phyloP scores from a whole-genome alignment of 2,329 filamentous ascomycete species.

The Talaromyces rugulosus region DNA sequence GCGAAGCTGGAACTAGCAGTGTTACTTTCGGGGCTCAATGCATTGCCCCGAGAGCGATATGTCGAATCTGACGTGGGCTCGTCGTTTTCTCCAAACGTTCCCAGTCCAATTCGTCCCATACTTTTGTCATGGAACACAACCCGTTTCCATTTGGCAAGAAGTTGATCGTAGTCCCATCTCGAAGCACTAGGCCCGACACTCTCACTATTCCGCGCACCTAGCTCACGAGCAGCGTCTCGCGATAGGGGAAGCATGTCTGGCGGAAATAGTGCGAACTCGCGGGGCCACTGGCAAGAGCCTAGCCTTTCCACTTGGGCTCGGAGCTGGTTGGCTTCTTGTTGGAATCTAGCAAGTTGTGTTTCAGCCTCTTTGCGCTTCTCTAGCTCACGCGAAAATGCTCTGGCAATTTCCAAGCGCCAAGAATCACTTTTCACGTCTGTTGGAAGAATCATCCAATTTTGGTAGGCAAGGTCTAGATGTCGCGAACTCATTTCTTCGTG shows the following conservation, averaged over 20 bases:
- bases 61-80: slow-evolving; percentile 1
- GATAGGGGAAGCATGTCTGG: slow-evolving; percentile 41
- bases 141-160: slow-evolving; percentile 47
- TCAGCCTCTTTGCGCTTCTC: slow-evolving; percentile 42
- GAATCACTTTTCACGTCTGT: slow-evolving; percentile 46
- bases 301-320: slow-evolving; percentile 44
- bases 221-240: slow-evolving; percentile 33
- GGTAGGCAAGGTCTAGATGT: slow-evolving; percentile 73
- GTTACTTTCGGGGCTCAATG: slow-evolving; percentile 4
- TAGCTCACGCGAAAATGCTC: slow-evolving; percentile 43
- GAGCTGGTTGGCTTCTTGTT: slow-evolving; percentile 47
- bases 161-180: slow-evolving; percentile 46
- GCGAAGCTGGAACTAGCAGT: slow-evolving; percentile 1
- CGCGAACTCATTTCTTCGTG: slow-evolving; percentile 67
- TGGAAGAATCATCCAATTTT: slow-evolving; percentile 68
- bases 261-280: slow-evolving; percentile 46
- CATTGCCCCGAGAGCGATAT: slow-evolving; percentile 1
- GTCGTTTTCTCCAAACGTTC: slow-evolving; percentile 14
- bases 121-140: slow-evolving; percentile 43
- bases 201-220: slow-evolving; percentile 32
- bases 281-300: slow-evolving; percentile 45
- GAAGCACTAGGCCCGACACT: slow-evolving; percentile 28
- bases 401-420: slow-evolving; percentile 46
- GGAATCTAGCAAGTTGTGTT: slow-evolving; percentile 39
- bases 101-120: slow-evolving; percentile 36